phyloP scores from a whole-genome alignment of 2,329 filamentous ascomycete genomes.

The Cytospora paraplurivora region DNA sequence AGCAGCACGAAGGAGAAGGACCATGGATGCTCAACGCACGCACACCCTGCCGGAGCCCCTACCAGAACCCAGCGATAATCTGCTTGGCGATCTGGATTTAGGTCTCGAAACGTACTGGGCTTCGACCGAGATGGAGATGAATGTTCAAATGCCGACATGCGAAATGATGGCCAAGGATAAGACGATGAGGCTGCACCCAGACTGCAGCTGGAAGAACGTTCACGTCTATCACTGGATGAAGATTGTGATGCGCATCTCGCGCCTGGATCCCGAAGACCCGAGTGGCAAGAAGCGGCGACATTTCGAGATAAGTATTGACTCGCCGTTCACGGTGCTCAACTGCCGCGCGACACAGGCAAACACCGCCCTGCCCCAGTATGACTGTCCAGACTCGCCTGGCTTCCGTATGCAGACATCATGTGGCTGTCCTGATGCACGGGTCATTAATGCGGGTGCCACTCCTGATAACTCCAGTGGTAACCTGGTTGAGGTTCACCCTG shows the following conservation, averaged over 20 bases:
- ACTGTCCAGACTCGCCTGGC: conserved; percentile 55
- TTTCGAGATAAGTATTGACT: conserved; percentile 96
- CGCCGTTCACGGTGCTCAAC: conserved; percentile 88
- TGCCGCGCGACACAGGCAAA: conserved; percentile 93
- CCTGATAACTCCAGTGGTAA: conserved; percentile 64
- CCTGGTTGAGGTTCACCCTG: conserved; percentile 40
- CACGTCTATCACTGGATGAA: conserved; percentile 97
- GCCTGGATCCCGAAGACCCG: conserved; percentile 76
- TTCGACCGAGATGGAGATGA: conserved; percentile 92
- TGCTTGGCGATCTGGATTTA: conserved; percentile 77
- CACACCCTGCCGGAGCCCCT: conserved; percentile 45
- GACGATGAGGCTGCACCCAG: conserved; percentile 71
- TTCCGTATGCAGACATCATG: conserved; percentile 52
- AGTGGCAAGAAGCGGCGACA: conserved; percentile 73
- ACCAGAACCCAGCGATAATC: conserved; percentile 63
- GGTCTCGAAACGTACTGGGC: conserved; percentile 74
- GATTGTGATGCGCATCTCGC: conserved; percentile 92
- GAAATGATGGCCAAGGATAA: conserved; percentile 79
- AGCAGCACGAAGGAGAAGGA: conserved; percentile 52
- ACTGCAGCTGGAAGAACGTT: conserved; percentile 91
- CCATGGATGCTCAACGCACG: conserved; percentile 52
- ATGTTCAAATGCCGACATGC: conserved; percentile 87
- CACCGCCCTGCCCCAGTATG: conserved; percentile 80
- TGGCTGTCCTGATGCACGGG: conserved; percentile 55
- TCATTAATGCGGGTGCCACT: conserved; percentile 56